phyloP scores from a whole-genome alignment of 2,329 filamentous ascomycete genomes.

The Ophiostoma sp. region DNA sequence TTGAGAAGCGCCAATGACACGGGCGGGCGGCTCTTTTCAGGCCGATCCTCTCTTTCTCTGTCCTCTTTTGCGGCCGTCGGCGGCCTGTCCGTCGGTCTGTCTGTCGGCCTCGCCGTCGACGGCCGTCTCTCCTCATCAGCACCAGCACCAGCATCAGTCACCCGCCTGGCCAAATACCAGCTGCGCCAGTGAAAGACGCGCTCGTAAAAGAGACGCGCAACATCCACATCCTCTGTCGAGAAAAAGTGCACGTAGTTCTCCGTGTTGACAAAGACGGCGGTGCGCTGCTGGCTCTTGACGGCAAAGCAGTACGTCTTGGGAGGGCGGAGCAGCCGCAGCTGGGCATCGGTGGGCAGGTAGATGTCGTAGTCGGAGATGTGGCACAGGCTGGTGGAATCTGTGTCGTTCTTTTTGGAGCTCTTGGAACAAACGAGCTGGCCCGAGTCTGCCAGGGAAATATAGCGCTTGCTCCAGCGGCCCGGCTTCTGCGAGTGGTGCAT shows the following conservation, averaged over 20 bases:
- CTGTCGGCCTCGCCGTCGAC: background rate
- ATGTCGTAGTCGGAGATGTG: conserved; percentile 91
- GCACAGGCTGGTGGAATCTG: conserved; percentile 57
- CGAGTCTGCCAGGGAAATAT: conserved; percentile 58
- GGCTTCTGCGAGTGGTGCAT: conserved; percentile 76
- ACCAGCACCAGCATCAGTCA: background rate
- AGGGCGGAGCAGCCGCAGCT: conserved; percentile 68
- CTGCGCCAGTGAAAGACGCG: conserved; percentile 78
- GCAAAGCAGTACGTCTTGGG: conserved; percentile 83
- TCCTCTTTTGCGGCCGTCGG: background rate
- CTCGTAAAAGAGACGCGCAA: conserved; percentile 65
- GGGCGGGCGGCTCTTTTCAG: background rate
- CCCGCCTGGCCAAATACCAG: conserved; percentile 67
- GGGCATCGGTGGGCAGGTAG: conserved; percentile 67
- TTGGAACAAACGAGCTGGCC: background rate
- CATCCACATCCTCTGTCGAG: conserved; percentile 64
- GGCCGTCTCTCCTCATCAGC: background rate
- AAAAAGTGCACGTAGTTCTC: conserved; percentile 93
- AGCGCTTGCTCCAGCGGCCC: conserved; percentile 85
- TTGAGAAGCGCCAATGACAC: conserved; percentile 17
- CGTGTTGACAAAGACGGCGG: conserved; percentile 72
- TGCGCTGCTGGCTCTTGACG: conserved; percentile 88
- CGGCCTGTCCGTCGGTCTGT: background rate
- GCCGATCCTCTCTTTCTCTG: background rate
- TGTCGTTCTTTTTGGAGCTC: background rate